These are phyloP conservation scores for Phaeotremella skinneri DNA, from an alignment of 768 basidiomycete genomes.

Conservation along the genomic window DNA sequence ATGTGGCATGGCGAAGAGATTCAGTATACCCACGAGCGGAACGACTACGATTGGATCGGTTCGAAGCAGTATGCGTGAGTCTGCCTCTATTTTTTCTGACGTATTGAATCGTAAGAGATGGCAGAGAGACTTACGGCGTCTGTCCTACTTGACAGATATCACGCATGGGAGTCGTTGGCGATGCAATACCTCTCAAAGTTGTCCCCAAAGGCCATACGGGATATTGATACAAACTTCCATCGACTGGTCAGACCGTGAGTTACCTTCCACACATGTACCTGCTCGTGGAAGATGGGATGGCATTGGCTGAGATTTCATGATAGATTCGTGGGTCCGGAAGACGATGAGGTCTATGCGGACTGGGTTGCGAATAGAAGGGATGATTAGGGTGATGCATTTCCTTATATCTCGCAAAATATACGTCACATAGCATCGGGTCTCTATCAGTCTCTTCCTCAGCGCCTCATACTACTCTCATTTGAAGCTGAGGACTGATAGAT, in stretches of 20 bases:
- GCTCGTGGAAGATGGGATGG: not conserved
- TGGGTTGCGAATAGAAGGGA: no score
- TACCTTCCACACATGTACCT: no score
- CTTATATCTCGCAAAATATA: no score
- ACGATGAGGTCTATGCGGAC: no score
- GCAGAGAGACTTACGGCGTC: slow-evolving; percentile 10
- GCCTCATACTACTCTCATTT: no score
- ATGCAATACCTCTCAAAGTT: slow-evolving; percentile 48
- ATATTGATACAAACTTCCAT: slow-evolving; percentile 46
- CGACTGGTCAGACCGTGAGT: slow-evolving; percentile 49
- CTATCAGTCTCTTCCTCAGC: no score
- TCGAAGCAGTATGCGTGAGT: slow-evolving; percentile 49
- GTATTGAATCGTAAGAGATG: not conserved
- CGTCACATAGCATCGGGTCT: no score
- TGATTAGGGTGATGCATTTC: no score
- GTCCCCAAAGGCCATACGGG: slow-evolving; percentile 40
- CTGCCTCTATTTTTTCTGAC: not conserved
- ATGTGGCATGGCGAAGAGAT: slow-evolving; percentile 51
- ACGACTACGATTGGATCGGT: slow-evolving; percentile 40
- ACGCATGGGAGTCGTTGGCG: slow-evolving; percentile 52
- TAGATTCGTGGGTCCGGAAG: slow-evolving; percentile 44
- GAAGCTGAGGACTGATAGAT: no score
- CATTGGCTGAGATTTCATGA: not conserved
- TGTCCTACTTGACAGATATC: slow-evolving; percentile 42
- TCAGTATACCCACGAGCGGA: slow-evolving; percentile 42